Evolutionary conservation across 75 land plant species (phyloP), one percentile per base, ranked within the genome.

Genomic region (Adiantum capillusveneris): DNA sequence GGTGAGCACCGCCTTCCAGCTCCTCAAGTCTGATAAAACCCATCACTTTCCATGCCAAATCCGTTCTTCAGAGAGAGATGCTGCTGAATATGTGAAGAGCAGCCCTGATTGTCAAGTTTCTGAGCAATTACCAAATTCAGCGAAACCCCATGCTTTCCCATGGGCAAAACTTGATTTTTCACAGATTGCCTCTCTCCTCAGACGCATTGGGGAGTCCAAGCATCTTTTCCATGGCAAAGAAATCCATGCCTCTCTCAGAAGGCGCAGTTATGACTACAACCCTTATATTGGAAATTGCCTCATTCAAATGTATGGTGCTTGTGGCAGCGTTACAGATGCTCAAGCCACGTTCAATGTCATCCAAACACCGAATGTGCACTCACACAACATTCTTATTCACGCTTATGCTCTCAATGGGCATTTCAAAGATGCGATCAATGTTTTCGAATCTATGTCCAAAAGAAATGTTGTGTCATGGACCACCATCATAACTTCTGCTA

Each of bases 401-500:
- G 28, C 78, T 26, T 78, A 82, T 58, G 71, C 78, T 63, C 74
- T 71, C 31, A 50, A 74, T 65, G 60, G 58, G 20, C 37, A 64
- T 1, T 56, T 75, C 63, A 1, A 17, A 9, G 73, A 69, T 11
- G 66, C 79, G 31, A 42, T 56, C 21, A 64, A 6, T 14, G 50
- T 78, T 1, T 77, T 82, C 62, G 73, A 78, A 34, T 41, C 30
- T 1, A 50, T 78, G 31, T 31, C 59, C 34, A 25, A 28, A 1
- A 71, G 46, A 21, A 81, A 83, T 69, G 79, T 70, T 17, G 50
- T 79, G 1, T 72, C 86, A 0, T 83, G 86, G 86, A 75, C 76
- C 1, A 71, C 79, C 11, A 78, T 83, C 73, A 52, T 83, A 0
- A 48, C 81, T 5, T 71, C 76, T 20, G 70, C 68, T 59, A 20